A percentile compares a stretch with the other conserved stretches of the same genome.
These are phyloP conservation scores for Naegleria fowleri DNA, from an alignment of 208 protist species.

Conservation along the genomic window DNA sequence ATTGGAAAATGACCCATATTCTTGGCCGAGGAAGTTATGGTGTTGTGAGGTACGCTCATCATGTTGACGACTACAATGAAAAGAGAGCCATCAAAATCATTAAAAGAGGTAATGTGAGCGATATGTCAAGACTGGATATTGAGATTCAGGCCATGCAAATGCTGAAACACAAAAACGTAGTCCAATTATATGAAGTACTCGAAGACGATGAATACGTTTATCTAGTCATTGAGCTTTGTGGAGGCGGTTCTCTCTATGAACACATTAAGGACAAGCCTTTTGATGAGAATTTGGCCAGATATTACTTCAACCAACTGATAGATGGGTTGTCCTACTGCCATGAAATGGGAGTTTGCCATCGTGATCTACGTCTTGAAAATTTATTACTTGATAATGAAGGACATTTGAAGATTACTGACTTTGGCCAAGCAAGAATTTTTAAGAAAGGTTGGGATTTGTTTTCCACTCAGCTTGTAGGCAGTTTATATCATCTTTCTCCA, in stretches of 20 bases:
- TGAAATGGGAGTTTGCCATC: conserved; percentile 66
- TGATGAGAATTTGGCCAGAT: neutral
- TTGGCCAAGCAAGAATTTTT: conserved; percentile 69
- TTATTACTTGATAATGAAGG: conserved; percentile 67
- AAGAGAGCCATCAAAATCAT: conserved; percentile 18
- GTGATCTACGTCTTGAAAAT: conserved; percentile 88
- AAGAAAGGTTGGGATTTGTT: conserved; percentile 31
- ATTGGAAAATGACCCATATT: neutral
- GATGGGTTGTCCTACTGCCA: conserved; percentile 75
- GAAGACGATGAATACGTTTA: conserved; percentile 73
- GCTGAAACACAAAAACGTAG: conserved; percentile 68
- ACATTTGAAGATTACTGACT: conserved; percentile 76
- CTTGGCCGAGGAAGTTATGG: conserved; percentile 14
- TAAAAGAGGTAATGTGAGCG: conserved; percentile 24
- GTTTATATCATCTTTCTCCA: conserved; percentile 29
- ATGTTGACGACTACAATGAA: neutral
- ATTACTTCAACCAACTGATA: conserved; percentile 63
- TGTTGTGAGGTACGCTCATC: neutral
- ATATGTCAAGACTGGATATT: conserved; percentile 61
- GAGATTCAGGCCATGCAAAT: conserved; percentile 70
- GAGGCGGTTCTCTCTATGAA: conserved; percentile 70
- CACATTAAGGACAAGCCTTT: conserved; percentile 48
- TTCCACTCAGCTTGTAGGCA: conserved; percentile 17
- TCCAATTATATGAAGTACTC: conserved; percentile 69
- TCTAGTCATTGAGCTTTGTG: conserved; percentile 71